phyloP scores from a whole-genome alignment of 228 moss, liverwort and hornwort species.

The Sphagnum fallax region DNA sequence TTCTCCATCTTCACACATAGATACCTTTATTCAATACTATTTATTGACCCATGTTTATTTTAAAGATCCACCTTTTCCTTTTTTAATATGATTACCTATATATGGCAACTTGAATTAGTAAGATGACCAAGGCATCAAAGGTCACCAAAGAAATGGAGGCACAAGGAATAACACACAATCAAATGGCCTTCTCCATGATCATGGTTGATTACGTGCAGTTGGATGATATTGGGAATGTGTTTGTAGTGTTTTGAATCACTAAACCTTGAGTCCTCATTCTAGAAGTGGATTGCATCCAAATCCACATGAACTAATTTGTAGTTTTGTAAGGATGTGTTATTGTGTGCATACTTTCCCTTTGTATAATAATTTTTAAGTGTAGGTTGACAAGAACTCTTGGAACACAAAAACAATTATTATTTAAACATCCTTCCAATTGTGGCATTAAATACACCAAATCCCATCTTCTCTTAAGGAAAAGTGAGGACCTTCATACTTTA shows the following conservation, averaged over 20 bases:
- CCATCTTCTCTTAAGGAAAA: too few relatives aligned
- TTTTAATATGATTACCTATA: not conserved
- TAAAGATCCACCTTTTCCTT: not conserved
- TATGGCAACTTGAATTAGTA: slow-evolving; percentile 58
- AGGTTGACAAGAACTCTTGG: too few relatives aligned
- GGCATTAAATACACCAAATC: too few relatives aligned
- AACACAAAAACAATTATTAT: too few relatives aligned
- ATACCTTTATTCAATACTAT: slow-evolving; percentile 15
- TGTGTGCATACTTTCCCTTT: too few relatives aligned
- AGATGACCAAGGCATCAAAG: slow-evolving; percentile 56
- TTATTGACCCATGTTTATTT: not conserved
- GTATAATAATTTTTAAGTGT: too few relatives aligned
- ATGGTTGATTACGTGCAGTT: slow-evolving; percentile 70
- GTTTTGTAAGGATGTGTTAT: not conserved
- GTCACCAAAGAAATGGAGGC: slow-evolving; percentile 50
- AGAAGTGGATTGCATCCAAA: not conserved
- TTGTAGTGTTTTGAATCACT: slow-evolving; percentile 24
- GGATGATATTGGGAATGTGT: slow-evolving; percentile 55
- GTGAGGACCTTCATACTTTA: too few relatives aligned
- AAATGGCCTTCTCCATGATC: slow-evolving; percentile 67
- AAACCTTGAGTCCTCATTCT: not conserved
- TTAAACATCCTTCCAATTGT: too few relatives aligned
- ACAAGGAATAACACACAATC: slow-evolving; percentile 54
- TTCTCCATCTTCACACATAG: slow-evolving; percentile 62
- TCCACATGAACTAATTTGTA: not conserved